Percentiles rank a stretch among this genome's conserved stretches.
Conservation (phyloP, 805 yeast genomes). For the Lachancea dasiensis region DNA sequence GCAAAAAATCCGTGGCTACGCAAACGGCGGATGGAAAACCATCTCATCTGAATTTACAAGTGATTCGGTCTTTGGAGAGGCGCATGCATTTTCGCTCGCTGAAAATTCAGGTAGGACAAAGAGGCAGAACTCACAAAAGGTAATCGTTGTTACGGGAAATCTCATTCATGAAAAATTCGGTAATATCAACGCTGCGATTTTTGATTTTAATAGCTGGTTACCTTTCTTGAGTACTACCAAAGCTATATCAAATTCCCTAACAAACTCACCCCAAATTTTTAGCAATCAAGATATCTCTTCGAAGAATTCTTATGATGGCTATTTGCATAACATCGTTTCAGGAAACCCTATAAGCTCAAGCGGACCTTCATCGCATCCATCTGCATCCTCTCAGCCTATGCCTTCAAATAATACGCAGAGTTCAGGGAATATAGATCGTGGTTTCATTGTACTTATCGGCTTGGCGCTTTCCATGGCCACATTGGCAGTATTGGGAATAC, state of each 20-base stretch:
- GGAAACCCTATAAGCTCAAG: conserved; percentile 10
- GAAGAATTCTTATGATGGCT: conserved; percentile 26
- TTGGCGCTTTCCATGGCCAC: conserved; percentile 60
- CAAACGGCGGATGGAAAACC: not conserved
- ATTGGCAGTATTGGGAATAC: conserved; percentile 36
- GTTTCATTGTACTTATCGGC: conserved; percentile 64
- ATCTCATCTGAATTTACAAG: conserved; percentile 5
- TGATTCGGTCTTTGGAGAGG: conserved; percentile 3
- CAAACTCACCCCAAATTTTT: conserved; percentile 18
- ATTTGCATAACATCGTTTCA: conserved; percentile 12
- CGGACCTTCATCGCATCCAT: conserved; percentile 12
- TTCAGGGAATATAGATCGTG: conserved; percentile 36
- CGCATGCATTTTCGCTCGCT: not conserved
- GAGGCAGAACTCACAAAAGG: not conserved
- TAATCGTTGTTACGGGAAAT: conserved; percentile 36
- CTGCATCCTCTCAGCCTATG: conserved; percentile 19
- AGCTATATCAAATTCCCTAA: not conserved
- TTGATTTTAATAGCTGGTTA: conserved; percentile 22
- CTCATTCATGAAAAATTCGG: conserved; percentile 33
- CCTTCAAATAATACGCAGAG: conserved; percentile 11
- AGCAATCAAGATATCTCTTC: conserved; percentile 36
- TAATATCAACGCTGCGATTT: conserved; percentile 20
- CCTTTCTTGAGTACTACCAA: conserved; percentile 18
- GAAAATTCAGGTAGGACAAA: not conserved
- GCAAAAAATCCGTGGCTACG: conserved; percentile 2